phyloP scores from a whole-genome alignment of 73 alveolate genomes.

The Tetrahymena elliotti region DNA sequence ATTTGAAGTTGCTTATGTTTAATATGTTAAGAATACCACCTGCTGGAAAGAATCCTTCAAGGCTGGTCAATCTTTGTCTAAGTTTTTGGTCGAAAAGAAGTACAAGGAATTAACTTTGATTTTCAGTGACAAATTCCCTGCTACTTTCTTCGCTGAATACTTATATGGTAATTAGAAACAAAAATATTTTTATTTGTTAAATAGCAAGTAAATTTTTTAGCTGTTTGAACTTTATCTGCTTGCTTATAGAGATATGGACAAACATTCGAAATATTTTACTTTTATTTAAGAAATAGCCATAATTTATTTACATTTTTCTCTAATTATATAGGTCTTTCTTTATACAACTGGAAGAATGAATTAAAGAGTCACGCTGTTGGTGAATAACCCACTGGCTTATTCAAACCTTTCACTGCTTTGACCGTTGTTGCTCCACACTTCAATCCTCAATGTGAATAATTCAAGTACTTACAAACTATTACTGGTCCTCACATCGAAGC shows the following conservation, averaged over 20 bases:
- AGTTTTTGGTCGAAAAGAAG: neutral
- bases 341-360: neutral
- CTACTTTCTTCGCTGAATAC: neutral
- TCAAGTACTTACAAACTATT: neutral
- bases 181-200: neutral
- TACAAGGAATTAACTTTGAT: neutral
- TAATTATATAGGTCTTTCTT: neutral
- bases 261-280: too few relatives aligned
- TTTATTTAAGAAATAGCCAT: too few relatives aligned
- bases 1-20: neutral
- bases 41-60: neutral
- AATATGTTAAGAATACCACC: neutral
- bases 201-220: too few relatives aligned
- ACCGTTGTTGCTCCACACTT: neutral
- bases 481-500: neutral
- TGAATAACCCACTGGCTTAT: neutral
- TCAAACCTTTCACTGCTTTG: neutral
- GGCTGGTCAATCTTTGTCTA: neutral
- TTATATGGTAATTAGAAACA: neutral
- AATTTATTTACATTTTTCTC: neutral
- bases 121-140: neutral
- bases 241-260: too few relatives aligned
- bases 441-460: neutral
- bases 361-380: conserved; percentile 3
- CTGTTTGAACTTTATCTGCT: too few relatives aligned